phyloP scores from a whole-genome alignment of 345 rosid genomes.

The Capsella bursapastoris region DNA sequence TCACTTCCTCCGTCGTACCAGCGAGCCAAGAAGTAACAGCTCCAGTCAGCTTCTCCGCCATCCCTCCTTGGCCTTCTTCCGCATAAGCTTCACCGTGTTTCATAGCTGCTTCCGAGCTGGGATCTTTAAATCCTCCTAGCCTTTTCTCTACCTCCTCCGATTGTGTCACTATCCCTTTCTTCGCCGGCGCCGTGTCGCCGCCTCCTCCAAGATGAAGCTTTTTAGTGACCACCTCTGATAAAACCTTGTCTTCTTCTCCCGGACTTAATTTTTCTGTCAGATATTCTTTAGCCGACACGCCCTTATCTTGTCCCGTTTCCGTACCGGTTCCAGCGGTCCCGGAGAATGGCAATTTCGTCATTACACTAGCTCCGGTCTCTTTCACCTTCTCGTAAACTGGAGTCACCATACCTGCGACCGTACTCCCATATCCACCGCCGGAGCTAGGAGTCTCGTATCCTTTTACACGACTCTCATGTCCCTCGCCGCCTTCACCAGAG shows the following conservation, averaged over 20 bases:
- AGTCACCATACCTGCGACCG: conserved; percentile 43
- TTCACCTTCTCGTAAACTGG: conserved; percentile 62
- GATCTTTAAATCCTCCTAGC: conserved; percentile 48
- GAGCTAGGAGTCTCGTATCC: conserved; percentile 15
- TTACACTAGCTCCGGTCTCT: conserved; percentile 48
- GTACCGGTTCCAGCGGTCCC: background rate
- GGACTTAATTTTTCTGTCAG: conserved; percentile 69
- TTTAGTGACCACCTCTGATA: conserved; percentile 61
- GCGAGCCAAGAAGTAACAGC: conserved; percentile 66
- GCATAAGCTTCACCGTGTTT: conserved; percentile 35
- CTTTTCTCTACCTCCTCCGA: conserved; percentile 60
- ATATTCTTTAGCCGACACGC: conserved; percentile 57
- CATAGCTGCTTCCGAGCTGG: conserved; percentile 25
- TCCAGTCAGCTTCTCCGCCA: conserved; percentile 60
- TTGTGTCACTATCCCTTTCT: conserved; percentile 55
- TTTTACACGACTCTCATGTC: background rate
- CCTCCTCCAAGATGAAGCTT: conserved; percentile 48
- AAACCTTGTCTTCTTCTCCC: conserved; percentile 74
- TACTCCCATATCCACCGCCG: conserved; percentile 54
- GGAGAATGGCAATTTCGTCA: conserved; percentile 44
- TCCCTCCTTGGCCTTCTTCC: conserved; percentile 38
- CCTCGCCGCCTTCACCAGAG: conserved; percentile 35
- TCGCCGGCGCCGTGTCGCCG: conserved; percentile 11
- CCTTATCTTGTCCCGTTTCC: conserved; percentile 49
- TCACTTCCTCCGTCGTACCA: conserved; percentile 43